Percentiles rank a stretch among this genome's conserved stretches.
Conservation (phyloP, 495 filamentous ascomycete species). For the Trichoderma orchidacearum region DNA sequence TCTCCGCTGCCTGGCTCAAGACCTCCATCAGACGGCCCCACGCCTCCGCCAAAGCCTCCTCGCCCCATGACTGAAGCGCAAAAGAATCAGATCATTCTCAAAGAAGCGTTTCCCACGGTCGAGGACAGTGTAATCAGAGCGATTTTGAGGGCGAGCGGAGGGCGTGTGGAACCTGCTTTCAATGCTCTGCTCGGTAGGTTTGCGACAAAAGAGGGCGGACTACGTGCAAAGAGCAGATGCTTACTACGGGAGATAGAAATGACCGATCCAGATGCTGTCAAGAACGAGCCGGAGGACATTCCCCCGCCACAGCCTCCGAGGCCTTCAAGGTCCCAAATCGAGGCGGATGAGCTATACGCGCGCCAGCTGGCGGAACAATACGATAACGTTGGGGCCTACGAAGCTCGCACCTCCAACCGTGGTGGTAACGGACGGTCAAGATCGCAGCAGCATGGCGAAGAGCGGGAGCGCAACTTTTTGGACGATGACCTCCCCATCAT, state of each 20-base stretch:
- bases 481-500: conserved; percentile 95
- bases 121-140: conserved; percentile 76
- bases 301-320: conserved; percentile 60
- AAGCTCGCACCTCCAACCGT: conserved; percentile 32
- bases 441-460: conserved; percentile 35
- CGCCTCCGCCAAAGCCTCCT: conserved; percentile 72
- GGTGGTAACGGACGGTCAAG: conserved; percentile 18
- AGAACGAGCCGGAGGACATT: conserved; percentile 36
- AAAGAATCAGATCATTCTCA: conserved; percentile 75
- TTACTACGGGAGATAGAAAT: conserved; percentile 46
- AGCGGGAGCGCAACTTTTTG: conserved; percentile 65
- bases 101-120: conserved; percentile 84
- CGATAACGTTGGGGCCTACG: conserved; percentile 43
- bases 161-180: conserved; percentile 85
- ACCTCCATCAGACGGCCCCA: not conserved
- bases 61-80: conserved; percentile 69
- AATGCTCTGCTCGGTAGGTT: conserved; percentile 75
- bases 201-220: not conserved
- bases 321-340: conserved; percentile 58
- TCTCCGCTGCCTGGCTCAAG: not conserved
- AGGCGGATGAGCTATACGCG: conserved; percentile 86
- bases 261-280: conserved; percentile 79
- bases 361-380: conserved; percentile 89
- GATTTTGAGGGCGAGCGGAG: conserved; percentile 72
- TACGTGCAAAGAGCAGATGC: not conserved